A percentile compares a stretch with the other conserved stretches of the same genome.
These are phyloP conservation scores for Termitomyces sp. DNA, from an alignment of 768 basidiomycete genomes.

Conservation along the genomic window DNA sequence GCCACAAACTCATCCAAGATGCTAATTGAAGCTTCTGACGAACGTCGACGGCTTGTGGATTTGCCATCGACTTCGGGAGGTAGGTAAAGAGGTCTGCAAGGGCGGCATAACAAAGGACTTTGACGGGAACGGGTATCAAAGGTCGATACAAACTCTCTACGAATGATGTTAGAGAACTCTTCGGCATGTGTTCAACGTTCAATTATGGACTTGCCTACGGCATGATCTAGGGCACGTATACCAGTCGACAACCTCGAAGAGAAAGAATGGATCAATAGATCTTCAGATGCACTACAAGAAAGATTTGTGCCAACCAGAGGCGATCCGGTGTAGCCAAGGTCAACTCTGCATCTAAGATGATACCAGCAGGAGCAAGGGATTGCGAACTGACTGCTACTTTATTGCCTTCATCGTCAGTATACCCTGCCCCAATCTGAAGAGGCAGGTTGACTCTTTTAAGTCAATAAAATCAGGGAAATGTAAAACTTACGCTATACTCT, in stretches of 20 bases:
- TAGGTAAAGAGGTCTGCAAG: conserved; percentile 72
- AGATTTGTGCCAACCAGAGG: conserved; percentile 50
- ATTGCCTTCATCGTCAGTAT: conserved; percentile 62
- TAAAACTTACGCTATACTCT: conserved; percentile 55
- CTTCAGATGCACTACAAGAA: conserved; percentile 1
- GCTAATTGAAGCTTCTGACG: conserved; percentile 72
- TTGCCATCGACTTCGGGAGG: conserved; percentile 59
- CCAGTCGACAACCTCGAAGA: conserved; percentile 69
- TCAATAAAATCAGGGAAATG: background rate
- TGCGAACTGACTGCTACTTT: conserved; percentile 58
- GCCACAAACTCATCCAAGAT: conserved; percentile 82
- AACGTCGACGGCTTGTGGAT: conserved; percentile 50
- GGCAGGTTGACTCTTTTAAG: background rate
- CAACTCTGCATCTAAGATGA: conserved; percentile 76
- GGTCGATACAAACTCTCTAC: conserved; percentile 65
- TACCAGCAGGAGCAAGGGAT: conserved; percentile 61
- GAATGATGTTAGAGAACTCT: background rate
- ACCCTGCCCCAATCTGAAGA: conserved; percentile 65
- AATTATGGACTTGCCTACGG: conserved; percentile 48
- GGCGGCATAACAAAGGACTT: conserved; percentile 62
- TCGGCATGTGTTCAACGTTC: background rate
- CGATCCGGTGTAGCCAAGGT: conserved; percentile 70
- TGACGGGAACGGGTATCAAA: conserved; percentile 50
- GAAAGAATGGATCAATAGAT: conserved; percentile 1
- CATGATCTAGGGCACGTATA: conserved; percentile 75